Evolutionary conservation across 345 rosid genomes (phyloP).

Genomic region (Atalantia buxifolia): DNA sequence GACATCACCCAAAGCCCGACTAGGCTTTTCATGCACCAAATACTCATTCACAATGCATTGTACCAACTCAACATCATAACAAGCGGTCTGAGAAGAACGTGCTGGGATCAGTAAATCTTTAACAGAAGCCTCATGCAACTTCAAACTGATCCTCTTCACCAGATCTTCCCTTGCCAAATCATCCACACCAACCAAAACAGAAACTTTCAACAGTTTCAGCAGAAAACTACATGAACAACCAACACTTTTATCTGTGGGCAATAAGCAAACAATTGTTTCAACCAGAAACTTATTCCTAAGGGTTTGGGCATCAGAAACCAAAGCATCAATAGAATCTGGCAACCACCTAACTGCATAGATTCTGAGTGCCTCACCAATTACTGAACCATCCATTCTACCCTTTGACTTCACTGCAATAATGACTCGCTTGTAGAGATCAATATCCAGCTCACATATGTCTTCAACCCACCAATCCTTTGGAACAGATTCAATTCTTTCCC

Average conservation of each 20-base stretch:
- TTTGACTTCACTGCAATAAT: conserved; percentile 63
- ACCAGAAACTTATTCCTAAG: conserved; percentile 54
- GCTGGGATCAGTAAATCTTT: conserved; percentile 63
- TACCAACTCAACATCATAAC: conserved; percentile 67
- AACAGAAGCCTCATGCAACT: conserved; percentile 70
- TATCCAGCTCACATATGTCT: conserved; percentile 81
- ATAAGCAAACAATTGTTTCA: conserved; percentile 61
- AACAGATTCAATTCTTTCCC: conserved; percentile 52
- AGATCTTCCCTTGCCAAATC: conserved; percentile 51
- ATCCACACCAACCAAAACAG: conserved; percentile 55
- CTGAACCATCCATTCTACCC: conserved; percentile 65
- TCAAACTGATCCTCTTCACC: conserved; percentile 51
- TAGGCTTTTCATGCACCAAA: conserved; percentile 38
- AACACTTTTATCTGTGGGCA: conserved; percentile 56
- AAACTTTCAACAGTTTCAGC: conserved; percentile 71
- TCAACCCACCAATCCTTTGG: conserved; percentile 99
- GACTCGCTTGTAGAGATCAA: conserved; percentile 68
- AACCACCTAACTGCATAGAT: conserved; percentile 78
- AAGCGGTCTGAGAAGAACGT: conserved; percentile 36
- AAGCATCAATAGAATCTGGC: conserved; percentile 60
- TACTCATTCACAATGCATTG: conserved; percentile 46
- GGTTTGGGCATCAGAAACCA: conserved; percentile 42
- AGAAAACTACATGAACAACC: conserved; percentile 78
- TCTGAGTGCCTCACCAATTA: conserved; percentile 76
- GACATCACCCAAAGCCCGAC: conserved; percentile 27